Percentiles rank a stretch among this genome's conserved stretches.
Evolutionary conservation across 2,329 filamentous ascomycete species (phyloP).

Genomic region (Talaromyces sp.): DNA sequence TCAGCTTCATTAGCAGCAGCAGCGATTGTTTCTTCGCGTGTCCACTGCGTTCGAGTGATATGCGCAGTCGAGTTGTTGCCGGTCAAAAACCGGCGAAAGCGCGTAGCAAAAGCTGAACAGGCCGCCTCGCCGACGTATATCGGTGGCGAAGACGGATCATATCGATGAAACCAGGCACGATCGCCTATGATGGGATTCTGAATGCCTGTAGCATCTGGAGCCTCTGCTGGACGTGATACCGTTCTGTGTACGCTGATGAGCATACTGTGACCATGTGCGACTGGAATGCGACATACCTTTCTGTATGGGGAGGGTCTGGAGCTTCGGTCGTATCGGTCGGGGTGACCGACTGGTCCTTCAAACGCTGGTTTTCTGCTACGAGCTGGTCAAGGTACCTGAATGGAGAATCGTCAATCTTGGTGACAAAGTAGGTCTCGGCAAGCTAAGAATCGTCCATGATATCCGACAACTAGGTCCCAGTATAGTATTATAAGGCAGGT

Average conservation of each 20-base stretch:
- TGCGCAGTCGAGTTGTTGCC: constrained; percentile 35
- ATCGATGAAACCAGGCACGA: constrained; percentile 40
- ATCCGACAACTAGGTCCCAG: no score
- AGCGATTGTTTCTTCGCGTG: constrained; percentile 34
- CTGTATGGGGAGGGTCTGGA: constrained; percentile 15
- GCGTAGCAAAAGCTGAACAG: constrained; percentile 44
- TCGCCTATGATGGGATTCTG: constrained; percentile 40
- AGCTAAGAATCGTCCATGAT: background rate
- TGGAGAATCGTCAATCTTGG: constrained; percentile 6
- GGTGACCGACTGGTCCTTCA: constrained; percentile 33
- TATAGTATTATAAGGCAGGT: background rate
- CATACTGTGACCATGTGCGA: background rate
- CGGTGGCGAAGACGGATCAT: constrained; percentile 39
- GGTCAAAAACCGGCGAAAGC: constrained; percentile 40
- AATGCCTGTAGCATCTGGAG: constrained; percentile 33
- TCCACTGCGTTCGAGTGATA: constrained; percentile 39
- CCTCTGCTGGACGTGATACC: constrained; percentile 23
- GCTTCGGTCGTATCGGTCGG: constrained; percentile 30
- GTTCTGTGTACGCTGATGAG: constrained; percentile 4
- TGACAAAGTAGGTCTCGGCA: background rate
- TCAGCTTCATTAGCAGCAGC: constrained; percentile 31
- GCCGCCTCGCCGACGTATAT: constrained; percentile 44
- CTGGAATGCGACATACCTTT: constrained; percentile 11
- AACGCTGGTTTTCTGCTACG: constrained; percentile 35
- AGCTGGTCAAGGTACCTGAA: constrained; percentile 35